Evolutionary conservation across 78 protist species (phyloP).

Genomic region (Speleostelium caveatum): DNA sequence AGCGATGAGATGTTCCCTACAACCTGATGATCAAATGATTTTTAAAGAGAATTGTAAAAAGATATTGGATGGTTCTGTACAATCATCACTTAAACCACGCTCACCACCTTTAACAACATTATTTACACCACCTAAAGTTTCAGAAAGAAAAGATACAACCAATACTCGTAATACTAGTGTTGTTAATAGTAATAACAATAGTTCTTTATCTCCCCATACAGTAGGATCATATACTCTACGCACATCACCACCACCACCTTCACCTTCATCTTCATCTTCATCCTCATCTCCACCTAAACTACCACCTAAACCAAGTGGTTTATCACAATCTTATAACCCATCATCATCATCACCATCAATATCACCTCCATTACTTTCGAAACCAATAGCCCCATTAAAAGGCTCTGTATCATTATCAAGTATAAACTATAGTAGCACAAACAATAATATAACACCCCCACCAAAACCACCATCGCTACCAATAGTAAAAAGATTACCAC

Average conservation of each 20-base stretch:
- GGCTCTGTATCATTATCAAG: too few relatives aligned
- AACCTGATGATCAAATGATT: not conserved
- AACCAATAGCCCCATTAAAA: too few relatives aligned
- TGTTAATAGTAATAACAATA: not conserved
- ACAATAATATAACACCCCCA: too few relatives aligned
- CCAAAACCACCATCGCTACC: slow-evolving; percentile 48
- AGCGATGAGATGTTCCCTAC: slow-evolving; percentile 10
- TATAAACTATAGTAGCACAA: too few relatives aligned
- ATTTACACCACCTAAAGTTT: slow-evolving; percentile 62
- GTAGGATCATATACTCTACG: not conserved
- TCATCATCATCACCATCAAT: slow-evolving; percentile 15
- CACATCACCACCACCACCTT: not conserved
- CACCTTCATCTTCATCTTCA: slow-evolving; percentile 6
- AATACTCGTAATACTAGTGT: not conserved
- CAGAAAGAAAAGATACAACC: not conserved
- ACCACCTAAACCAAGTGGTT: not conserved
- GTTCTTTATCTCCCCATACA: not conserved
- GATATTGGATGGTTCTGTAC: not conserved
- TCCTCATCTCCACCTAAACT: not conserved
- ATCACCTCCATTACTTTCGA: slow-evolving; percentile 1
- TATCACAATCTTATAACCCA: not conserved
- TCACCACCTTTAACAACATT: slow-evolving; percentile 18
- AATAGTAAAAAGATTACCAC: slow-evolving; percentile 40
- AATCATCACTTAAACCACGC: not conserved
- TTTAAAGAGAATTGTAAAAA: slow-evolving; percentile 3